Percentiles rank a stretch among this genome's conserved stretches.
phyloP scores from a whole-genome alignment of 2,329 filamentous ascomycete species.

The Alternaria hordeiaustralica region DNA sequence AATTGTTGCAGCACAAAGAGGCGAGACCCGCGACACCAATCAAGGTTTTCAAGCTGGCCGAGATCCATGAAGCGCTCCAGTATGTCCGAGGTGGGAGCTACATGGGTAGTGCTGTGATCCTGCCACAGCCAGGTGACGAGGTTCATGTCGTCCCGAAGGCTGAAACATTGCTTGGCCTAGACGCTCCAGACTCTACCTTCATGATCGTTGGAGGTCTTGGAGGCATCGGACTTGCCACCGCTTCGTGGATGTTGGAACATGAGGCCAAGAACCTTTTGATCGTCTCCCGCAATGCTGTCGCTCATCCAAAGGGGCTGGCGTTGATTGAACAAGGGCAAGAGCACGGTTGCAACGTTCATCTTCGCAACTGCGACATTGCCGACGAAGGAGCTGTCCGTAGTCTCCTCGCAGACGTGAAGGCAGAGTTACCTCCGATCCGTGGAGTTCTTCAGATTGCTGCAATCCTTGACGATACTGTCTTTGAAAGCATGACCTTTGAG shows the following conservation, averaged over 20 bases:
- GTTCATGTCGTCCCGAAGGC: background rate
- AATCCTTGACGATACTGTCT: background rate
- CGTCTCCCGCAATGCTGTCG: constrained; percentile 7
- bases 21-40: background rate
- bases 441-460: background rate
- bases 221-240: constrained; percentile 27
- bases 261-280: constrained; percentile 23
- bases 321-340: background rate
- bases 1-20: background rate
- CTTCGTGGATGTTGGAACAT: constrained; percentile 19
- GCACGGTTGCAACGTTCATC: background rate
- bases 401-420: background rate
- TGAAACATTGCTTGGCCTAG: background rate
- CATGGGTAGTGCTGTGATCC: background rate
- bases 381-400: background rate
- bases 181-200: constrained; percentile 22
- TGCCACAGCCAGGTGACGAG: background rate
- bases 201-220: constrained; percentile 29
- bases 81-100: background rate
- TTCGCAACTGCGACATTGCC: constrained; percentile 1
- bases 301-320: background rate
- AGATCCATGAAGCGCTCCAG: background rate
- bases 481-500: background rate
- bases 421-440: background rate
- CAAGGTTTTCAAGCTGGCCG: background rate